Evolutionary conservation across 192 early-diverging fungal species (phyloP), one percentile per base, ranked within the genome.

Genomic region (Mortierella alpina): DNA sequence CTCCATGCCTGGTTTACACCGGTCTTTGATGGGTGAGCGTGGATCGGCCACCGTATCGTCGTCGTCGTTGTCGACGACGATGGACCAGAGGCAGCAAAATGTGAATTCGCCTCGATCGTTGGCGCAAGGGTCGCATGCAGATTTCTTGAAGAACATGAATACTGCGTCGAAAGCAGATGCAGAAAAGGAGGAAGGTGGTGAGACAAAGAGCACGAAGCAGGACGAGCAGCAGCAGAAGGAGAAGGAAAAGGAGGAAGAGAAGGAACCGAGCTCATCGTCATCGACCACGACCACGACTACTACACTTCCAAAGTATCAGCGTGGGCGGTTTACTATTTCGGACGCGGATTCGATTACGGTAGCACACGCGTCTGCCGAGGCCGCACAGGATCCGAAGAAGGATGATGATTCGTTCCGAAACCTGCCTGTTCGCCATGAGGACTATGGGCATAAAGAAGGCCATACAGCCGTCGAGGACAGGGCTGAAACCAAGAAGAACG

Each of bases 351-450:
- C 66, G 44, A 48, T 63, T 2, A 44, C 50, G 5, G 49, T 44
- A 0, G 18, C 68, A 0, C 69, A 66, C 8, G 44, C 39, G 6
- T 49, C 54, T 11, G 64, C 50, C 2, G 64, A 50, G 18, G 56
- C 52, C 10, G 75, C 75, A 14, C 68, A 66, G 31, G 57, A 65
- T 9, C 54, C 62, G 2, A 69, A 9, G 11, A 78, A 70, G 68
- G 75, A 78, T 51, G 75, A 78, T 6, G 63, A 64, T 42, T 78
- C 75, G 6, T 78, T 60, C 49, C 47, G 68, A 7, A 70, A 64
- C n/a, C 22, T 70, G 5, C 67, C 68, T 46, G 58, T 78, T 18
- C 68, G 41, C 13, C 68, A 71, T 22, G 17, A 46, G 39, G 76
- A 79, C 45, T 71, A 79, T 51, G 74, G 45, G 22, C 48, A 68